These are phyloP conservation scores for Gryganskiella cystojenkinii DNA, from an alignment of 192 early-diverging fungal species.

Conservation along the genomic window DNA sequence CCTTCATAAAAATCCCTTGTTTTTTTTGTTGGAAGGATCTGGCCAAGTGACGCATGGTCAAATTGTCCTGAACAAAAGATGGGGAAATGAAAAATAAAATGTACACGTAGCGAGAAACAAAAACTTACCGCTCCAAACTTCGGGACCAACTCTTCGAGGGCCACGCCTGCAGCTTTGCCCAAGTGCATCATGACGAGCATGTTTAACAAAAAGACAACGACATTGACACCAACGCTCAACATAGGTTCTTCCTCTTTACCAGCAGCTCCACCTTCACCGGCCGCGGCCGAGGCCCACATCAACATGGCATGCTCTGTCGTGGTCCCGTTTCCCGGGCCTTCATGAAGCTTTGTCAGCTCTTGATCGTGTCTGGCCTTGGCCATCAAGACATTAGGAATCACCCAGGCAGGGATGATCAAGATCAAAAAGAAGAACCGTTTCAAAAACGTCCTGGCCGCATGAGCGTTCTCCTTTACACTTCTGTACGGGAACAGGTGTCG, in stretches of 20 bases:
- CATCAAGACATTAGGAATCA: constrained; percentile 29
- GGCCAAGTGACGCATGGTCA: background rate
- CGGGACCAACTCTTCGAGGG: constrained; percentile 33
- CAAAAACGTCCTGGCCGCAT: constrained; percentile 28
- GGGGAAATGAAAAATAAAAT: background rate
- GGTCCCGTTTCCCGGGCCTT: background rate
- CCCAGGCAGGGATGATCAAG: constrained; percentile 45
- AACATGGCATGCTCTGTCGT: background rate
- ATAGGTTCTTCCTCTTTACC: background rate
- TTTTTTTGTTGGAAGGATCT: no score
- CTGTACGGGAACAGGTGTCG: constrained; percentile 42
- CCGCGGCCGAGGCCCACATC: background rate
- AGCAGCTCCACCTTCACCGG: background rate
- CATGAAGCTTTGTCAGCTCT: background rate
- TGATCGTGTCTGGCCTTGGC: constrained; percentile 14
- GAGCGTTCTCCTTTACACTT: constrained; percentile 25
- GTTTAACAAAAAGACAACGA: constrained; percentile 26
- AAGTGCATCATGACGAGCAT: constrained; percentile 41
- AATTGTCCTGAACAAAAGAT: background rate
- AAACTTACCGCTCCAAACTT: constrained; percentile 25
- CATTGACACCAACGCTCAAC: constrained; percentile 18
- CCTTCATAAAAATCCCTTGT: no score
- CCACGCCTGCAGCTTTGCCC: constrained; percentile 31
- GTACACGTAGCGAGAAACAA: background rate
- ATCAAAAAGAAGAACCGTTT: constrained; percentile 38